Conservation (phyloP, 495 filamentous ascomycete species). For the Copromyces sp. region DNA sequence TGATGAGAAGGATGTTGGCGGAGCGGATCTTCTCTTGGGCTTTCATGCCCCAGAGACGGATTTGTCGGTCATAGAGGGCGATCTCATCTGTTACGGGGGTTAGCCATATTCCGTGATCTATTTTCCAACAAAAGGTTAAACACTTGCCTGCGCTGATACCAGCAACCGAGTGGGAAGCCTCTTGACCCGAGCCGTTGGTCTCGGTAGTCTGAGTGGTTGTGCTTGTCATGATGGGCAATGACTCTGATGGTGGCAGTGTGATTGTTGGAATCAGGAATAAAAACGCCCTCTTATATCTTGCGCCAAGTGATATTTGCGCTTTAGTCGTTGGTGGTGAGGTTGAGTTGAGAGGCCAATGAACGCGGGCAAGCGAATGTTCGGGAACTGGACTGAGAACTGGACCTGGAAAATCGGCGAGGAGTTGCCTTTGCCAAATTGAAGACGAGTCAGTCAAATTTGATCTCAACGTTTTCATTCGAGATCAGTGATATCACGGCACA, state of each 20-base stretch:
- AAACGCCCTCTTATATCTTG: not conserved
- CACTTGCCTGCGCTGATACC: conserved; percentile 26
- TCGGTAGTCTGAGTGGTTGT: conserved; percentile 1
- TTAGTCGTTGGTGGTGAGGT: not conserved
- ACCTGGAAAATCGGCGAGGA: not conserved
- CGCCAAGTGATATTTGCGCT: not conserved
- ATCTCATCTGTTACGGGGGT: conserved; percentile 63
- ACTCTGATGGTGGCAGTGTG: not conserved
- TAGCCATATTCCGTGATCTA: not conserved
- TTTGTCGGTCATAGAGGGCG: conserved; percentile 94
- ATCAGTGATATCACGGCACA: not conserved
- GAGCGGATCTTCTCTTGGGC: conserved; percentile 84
- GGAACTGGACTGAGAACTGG: not conserved
- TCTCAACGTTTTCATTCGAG: not conserved
- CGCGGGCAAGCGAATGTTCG: not conserved
- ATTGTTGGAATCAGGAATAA: not conserved
- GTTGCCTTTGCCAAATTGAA: not conserved
- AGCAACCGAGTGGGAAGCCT: conserved; percentile 4
- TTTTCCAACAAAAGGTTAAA: not conserved
- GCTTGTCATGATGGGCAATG: not conserved
- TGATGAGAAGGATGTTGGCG: conserved; percentile 83
- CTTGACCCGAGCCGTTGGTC: conserved; percentile 6
- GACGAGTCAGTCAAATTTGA: not conserved
- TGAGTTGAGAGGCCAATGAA: not conserved
- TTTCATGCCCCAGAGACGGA: conserved; percentile 95